Evolutionary conservation across 1,139 yeast genomes (phyloP).

Genomic region (Yamadazyma atlantica): DNA sequence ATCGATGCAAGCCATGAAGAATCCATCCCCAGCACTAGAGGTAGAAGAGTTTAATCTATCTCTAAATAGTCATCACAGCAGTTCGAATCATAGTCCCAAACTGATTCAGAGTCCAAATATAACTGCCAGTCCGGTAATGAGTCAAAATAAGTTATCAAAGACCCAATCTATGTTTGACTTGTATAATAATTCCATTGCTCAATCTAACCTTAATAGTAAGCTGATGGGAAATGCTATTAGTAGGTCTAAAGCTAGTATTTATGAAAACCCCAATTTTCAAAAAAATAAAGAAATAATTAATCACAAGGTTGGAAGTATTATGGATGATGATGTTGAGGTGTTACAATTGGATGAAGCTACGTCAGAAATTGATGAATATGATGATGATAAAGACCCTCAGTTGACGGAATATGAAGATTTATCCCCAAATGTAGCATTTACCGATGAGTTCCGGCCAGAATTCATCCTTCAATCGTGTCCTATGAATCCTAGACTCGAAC

Average conservation of each 20-base stretch:
- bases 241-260: conserved; percentile 13
- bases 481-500: conserved; percentile 49
- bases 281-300: conserved; percentile 25
- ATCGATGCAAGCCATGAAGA: conserved; percentile 34
- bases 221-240: conserved; percentile 11
- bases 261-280: conserved; percentile 19
- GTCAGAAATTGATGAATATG: conserved; percentile 4
- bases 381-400: neutral
- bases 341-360: conserved; percentile 5
- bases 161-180: conserved; percentile 43
- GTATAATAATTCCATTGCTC: conserved; percentile 12
- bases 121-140: conserved; percentile 13
- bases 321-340: conserved; percentile 18
- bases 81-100: conserved; percentile 7
- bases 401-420: conserved; percentile 24
- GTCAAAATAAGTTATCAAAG: conserved; percentile 26
- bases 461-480: conserved; percentile 52
- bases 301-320: conserved; percentile 28
- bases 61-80: conserved; percentile 4
- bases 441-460: conserved; percentile 54
- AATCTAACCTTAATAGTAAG: conserved; percentile 5
- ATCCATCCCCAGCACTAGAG: conserved; percentile 51
- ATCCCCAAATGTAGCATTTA: conserved; percentile 47
- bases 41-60: conserved; percentile 44
- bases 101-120: conserved; percentile 1